These are phyloP conservation scores for Gastrolobium bilobum DNA, from an alignment of 306 rosid genomes.

Conservation along the genomic window DNA sequence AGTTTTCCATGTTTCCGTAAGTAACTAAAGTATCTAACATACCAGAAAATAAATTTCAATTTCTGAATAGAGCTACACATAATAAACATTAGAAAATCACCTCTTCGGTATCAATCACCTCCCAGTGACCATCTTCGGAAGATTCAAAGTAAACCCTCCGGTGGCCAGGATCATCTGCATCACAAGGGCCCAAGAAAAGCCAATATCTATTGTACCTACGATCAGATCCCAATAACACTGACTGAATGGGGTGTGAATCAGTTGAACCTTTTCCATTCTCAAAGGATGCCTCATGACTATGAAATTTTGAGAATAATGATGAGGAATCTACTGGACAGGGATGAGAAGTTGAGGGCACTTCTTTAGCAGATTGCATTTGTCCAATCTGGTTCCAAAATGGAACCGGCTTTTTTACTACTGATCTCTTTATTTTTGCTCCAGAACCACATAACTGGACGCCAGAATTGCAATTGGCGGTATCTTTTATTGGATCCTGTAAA, in stretches of 20 bases:
- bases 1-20: constrained; percentile 24
- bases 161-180: constrained; percentile 87
- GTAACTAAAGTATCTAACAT: constrained; percentile 5
- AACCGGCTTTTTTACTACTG: constrained; percentile 60
- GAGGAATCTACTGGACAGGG: constrained; percentile 73
- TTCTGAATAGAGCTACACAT: not conserved
- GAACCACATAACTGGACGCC: constrained; percentile 69
- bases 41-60: constrained; percentile 26
- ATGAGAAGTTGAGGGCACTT: constrained; percentile 58
- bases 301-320: constrained; percentile 57
- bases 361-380: constrained; percentile 56
- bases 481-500: constrained; percentile 62
- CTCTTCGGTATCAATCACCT: constrained; percentile 92
- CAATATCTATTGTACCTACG: constrained; percentile 97
- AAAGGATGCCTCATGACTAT: constrained; percentile 45
- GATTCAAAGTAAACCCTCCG: constrained; percentile 97
- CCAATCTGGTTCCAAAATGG: constrained; percentile 59
- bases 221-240: constrained; percentile 96
- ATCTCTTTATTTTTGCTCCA: constrained; percentile 92
- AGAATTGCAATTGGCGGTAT: constrained; percentile 63
- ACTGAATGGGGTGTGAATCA: constrained; percentile 82
- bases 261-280: constrained; percentile 49
- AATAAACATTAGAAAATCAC: constrained; percentile 55
- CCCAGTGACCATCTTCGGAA: constrained; percentile 99
- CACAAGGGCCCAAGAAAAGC: constrained; percentile 98